phyloP scores from a whole-genome alignment of 2,329 filamentous ascomycete genomes.

The Neospermospora avenae region DNA sequence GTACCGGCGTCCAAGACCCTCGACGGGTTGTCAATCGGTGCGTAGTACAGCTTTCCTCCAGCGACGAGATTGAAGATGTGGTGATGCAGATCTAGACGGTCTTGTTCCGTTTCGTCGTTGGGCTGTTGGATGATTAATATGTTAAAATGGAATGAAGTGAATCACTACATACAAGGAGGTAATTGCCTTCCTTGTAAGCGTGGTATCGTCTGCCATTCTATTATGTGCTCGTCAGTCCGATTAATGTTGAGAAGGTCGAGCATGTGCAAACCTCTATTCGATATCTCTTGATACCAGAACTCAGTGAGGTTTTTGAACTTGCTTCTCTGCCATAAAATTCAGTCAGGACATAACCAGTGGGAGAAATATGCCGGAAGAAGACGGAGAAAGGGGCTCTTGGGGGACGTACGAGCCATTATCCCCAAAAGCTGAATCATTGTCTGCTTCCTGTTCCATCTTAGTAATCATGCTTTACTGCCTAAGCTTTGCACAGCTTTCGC shows the following conservation, averaged over 20 bases:
- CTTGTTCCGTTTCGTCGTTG: conserved; percentile 28
- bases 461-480: background rate
- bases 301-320: conserved; percentile 17
- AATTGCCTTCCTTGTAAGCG: conserved; percentile 25
- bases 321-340: background rate
- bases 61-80: conserved; percentile 27
- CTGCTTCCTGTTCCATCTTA: background rate
- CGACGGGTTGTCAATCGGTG: conserved; percentile 25
- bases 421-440: conserved; percentile 12
- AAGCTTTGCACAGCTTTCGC: too few species aligned
- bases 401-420: conserved; percentile 4
- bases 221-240: background rate
- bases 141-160: background rate
- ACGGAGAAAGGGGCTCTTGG: too few species aligned
- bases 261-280: background rate
- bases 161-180: conserved; percentile 18
- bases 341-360: background rate
- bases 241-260: background rate
- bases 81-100: conserved; percentile 30
- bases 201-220: conserved; percentile 28
- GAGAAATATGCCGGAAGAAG: background rate
- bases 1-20: conserved; percentile 28
- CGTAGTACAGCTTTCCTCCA: conserved; percentile 27
- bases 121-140: conserved; percentile 11
- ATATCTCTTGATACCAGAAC: conserved; percentile 16